Evolutionary conservation across 257 asterid genomes (phyloP).

Genomic region (Solanum dulcamara): DNA sequence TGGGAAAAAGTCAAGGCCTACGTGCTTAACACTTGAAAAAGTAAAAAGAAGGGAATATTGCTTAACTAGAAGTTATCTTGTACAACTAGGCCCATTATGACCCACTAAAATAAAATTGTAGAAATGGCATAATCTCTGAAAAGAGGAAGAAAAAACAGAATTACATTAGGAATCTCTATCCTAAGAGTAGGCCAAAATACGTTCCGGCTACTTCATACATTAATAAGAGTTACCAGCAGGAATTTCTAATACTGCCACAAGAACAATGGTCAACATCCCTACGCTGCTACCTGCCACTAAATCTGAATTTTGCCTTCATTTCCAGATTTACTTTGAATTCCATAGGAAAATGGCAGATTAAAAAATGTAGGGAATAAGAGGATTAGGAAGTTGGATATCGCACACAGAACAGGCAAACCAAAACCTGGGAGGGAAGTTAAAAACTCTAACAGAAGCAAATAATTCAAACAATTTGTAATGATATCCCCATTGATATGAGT

Average conservation of each 20-base stretch:
- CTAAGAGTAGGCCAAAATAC: neutral
- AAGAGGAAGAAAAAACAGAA: neutral
- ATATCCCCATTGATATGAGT: neutral
- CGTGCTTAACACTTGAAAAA: neutral
- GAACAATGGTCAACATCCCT: neutral
- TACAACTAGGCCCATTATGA: neutral
- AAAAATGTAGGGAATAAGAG: neutral
- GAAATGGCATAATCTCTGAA: neutral
- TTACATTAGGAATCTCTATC: neutral
- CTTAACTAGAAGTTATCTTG: neutral
- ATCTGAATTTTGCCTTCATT: neutral
- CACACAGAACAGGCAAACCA: neutral
- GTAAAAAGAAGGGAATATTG: neutral
- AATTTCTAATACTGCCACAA: neutral
- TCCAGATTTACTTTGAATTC: neutral
- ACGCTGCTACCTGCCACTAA: neutral
- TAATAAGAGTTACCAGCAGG: neutral
- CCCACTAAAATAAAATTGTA: neutral
- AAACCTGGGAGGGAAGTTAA: neutral
- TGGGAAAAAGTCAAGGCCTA: neutral
- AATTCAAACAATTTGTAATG: neutral
- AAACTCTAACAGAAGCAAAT: neutral
- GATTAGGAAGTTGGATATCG: neutral
- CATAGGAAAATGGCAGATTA: neutral
- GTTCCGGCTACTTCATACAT: neutral